phyloP scores from a whole-genome alignment of 768 basidiomycete genomes.

The Suillus plorans region DNA sequence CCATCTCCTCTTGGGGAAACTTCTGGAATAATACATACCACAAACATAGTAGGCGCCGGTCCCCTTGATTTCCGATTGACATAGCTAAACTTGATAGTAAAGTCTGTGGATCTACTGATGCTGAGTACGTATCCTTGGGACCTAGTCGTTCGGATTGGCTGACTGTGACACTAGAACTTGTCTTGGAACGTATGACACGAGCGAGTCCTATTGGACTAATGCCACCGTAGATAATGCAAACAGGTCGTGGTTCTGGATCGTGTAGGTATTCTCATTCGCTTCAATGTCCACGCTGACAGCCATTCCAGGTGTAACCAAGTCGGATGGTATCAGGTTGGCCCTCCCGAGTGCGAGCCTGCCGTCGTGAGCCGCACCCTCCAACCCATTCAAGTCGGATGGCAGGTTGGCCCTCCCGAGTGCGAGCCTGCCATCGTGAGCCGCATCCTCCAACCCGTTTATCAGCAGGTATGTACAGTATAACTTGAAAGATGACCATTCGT shows the following conservation, averaged over 20 bases:
- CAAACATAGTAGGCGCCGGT: conserved; percentile 38
- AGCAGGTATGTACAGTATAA: too few species aligned
- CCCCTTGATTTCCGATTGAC: neutral
- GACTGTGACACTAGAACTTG: conserved; percentile 40
- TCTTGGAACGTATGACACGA: conserved; percentile 42
- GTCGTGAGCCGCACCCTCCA: too few species aligned
- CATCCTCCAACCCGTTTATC: too few species aligned
- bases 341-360: conserved; percentile 21
- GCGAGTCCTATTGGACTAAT: conserved; percentile 47
- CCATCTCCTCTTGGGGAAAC: conserved; percentile 59
- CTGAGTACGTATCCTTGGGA: conserved; percentile 42
- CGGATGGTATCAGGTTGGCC: conserved; percentile 47
- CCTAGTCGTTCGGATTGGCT: conserved; percentile 15
- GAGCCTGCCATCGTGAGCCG: too few species aligned
- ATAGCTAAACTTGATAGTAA: conserved; percentile 4
- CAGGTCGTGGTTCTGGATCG: conserved; percentile 75
- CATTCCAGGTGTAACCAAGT: conserved; percentile 65
- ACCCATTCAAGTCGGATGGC: too few species aligned
- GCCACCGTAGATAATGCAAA: conserved; percentile 51
- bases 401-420: too few species aligned
- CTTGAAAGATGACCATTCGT: too few species aligned
- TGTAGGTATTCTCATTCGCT: conserved; percentile 37
- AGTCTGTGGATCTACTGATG: conserved; percentile 53
- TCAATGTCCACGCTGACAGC: conserved; percentile 3
- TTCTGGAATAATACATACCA: conserved; percentile 57